phyloP scores from a whole-genome alignment of 495 filamentous ascomycete species.

The Podospora appendiculata region DNA sequence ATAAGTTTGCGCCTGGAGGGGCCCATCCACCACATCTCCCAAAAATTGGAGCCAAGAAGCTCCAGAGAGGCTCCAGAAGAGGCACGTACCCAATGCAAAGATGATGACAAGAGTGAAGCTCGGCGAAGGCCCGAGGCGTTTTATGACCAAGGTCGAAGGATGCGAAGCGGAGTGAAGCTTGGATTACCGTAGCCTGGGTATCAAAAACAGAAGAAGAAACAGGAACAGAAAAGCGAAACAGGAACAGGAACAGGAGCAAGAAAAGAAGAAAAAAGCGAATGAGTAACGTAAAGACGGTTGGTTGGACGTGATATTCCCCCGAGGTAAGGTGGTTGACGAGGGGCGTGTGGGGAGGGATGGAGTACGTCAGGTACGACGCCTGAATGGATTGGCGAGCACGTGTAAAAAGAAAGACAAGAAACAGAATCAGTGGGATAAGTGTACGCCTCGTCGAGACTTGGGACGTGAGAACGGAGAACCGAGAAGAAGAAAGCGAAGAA shows the following conservation, averaged over 20 bases:
- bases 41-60: too few species aligned
- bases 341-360: neutral
- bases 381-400: too few species aligned
- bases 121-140: too few species aligned
- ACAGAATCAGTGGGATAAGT: neutral
- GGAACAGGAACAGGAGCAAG: neutral
- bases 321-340: neutral
- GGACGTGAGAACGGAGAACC: neutral
- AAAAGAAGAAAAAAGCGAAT: neutral
- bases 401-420: neutral
- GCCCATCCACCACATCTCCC: neutral
- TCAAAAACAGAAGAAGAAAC: neutral
- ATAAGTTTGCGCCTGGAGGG: constrained; percentile 2
- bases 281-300: too few species aligned
- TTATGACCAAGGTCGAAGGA: too few species aligned
- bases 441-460: neutral
- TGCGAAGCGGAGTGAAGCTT: too few species aligned
- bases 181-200: too few species aligned
- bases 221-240: too few species aligned
- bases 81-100: too few species aligned
- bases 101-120: too few species aligned
- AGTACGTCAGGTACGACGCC: too few species aligned
- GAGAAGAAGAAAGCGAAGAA: neutral
- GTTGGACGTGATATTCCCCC: neutral
- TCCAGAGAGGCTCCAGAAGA: too few species aligned